phyloP scores from a whole-genome alignment of 106 monocot species.

The Acanthochlamys bracteata region DNA sequence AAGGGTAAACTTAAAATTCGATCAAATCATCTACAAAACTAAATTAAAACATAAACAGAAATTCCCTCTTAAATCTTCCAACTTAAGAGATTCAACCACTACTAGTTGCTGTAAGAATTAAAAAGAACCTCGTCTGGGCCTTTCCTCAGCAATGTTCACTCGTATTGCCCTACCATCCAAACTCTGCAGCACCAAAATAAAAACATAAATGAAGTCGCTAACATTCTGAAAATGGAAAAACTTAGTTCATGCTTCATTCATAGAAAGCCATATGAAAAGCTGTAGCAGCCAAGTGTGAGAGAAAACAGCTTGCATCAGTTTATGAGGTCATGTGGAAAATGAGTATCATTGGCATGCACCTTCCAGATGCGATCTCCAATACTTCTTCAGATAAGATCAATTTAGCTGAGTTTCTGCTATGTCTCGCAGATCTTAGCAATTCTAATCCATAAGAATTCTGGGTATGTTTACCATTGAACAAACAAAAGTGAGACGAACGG shows the following conservation, averaged over 20 bases:
- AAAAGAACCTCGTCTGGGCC: conserved; percentile 27
- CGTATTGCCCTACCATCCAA: conserved; percentile 67
- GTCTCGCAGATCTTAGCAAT: no score
- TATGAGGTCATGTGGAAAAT: neutral
- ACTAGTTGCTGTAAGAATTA: conserved; percentile 6
- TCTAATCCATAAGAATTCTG: no score
- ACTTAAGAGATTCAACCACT: neutral
- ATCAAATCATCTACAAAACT: neutral
- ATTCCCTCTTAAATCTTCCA: neutral
- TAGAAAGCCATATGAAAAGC: neutral
- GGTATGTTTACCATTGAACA: no score
- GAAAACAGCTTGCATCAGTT: neutral
- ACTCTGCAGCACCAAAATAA: conserved; percentile 27
- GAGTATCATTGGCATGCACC: neutral
- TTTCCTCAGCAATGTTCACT: conserved; percentile 72
- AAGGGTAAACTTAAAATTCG: no score
- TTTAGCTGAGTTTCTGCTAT: no score
- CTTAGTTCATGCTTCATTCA: neutral
- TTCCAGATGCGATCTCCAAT: neutral
- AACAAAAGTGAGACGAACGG: no score
- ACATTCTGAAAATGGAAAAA: neutral
- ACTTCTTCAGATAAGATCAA: no score
- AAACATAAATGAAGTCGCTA: neutral
- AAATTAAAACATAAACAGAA: neutral
- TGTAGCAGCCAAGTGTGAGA: neutral